These are phyloP conservation scores for Ogataea chonburiensis DNA, from an alignment of 805 yeast species.

Conservation along the genomic window DNA sequence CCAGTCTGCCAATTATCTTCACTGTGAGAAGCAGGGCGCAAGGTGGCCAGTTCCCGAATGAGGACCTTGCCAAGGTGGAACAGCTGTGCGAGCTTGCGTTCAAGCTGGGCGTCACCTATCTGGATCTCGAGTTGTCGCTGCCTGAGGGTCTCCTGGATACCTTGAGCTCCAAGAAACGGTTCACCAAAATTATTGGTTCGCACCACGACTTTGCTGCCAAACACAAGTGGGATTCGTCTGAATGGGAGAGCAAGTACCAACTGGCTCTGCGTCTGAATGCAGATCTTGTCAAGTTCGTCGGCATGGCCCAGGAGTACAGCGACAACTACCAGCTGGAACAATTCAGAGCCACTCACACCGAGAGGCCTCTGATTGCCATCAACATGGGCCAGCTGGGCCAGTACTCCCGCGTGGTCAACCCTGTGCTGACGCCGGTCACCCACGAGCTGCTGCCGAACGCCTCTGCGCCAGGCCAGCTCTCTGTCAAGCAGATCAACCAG, in stretches of 20 bases:
- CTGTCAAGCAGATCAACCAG: slow-evolving; percentile 62
- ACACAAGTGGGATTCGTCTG: slow-evolving; percentile 62
- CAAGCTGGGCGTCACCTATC: slow-evolving; percentile 74
- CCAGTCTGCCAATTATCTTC: slow-evolving; percentile 73
- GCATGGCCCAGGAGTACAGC: slow-evolving; percentile 58
- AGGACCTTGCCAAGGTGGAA: slow-evolving; percentile 45
- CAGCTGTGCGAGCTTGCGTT: slow-evolving; percentile 59
- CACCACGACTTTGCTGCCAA: slow-evolving; percentile 71
- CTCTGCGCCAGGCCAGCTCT: slow-evolving; percentile 81
- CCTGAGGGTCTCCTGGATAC: slow-evolving; percentile 55
- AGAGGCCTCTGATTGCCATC: slow-evolving; percentile 73
- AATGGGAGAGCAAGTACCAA: slow-evolving; percentile 72
- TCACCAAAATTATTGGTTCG: slow-evolving; percentile 76
- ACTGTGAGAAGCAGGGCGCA: slow-evolving; percentile 76
- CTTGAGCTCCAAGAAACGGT: slow-evolving; percentile 51
- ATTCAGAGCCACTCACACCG: slow-evolving; percentile 57
- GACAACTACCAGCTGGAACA: slow-evolving; percentile 73
- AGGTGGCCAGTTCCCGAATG: slow-evolving; percentile 80
- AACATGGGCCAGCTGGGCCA: slow-evolving; percentile 79
- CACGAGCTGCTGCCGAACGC: slow-evolving; percentile 62
- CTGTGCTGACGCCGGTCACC: slow-evolving; percentile 79
- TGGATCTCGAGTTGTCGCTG: slow-evolving; percentile 75
- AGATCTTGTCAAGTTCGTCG: slow-evolving; percentile 82
- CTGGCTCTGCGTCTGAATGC: slow-evolving; percentile 63
- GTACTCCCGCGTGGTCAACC: slow-evolving; percentile 74